Percentiles rank a stretch among this genome's conserved stretches.
phyloP scores from a whole-genome alignment of 306 rosid genomes.

The Potentilla sterilis region DNA sequence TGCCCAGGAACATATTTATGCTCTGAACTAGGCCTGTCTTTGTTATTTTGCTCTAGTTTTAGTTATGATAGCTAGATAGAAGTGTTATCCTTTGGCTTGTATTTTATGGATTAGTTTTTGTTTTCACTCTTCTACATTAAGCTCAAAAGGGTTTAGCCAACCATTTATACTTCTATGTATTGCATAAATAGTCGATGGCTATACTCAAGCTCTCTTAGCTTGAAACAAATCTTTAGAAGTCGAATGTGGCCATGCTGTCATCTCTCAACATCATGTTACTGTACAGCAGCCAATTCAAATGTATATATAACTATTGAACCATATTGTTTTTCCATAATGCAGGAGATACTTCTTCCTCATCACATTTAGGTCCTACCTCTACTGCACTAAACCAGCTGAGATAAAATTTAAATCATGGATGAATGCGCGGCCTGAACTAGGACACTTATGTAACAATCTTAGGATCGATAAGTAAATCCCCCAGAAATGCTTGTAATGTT shows the following conservation, averaged over 20 bases:
- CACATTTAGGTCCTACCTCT: slow-evolving; percentile 85
- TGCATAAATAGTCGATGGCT: neutral
- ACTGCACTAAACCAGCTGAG: slow-evolving; percentile 49
- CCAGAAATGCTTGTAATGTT: slow-evolving; percentile 23
- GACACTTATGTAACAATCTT: slow-evolving; percentile 80
- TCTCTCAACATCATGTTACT: neutral
- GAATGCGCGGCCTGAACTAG: slow-evolving; percentile 88
- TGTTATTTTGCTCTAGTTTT: neutral
- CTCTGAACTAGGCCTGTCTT: neutral
- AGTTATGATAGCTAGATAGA: neutral
- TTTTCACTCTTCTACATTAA: neutral
- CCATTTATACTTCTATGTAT: neutral
- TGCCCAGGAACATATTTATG: neutral
- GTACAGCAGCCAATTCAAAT: neutral
- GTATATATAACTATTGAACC: neutral
- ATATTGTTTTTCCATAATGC: slow-evolving; percentile 28
- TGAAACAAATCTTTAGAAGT: neutral
- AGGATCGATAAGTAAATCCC: slow-evolving; percentile 65
- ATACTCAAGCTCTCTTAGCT: neutral
- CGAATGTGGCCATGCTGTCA: neutral
- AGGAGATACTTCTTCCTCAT: slow-evolving; percentile 84
- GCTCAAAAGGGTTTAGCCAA: neutral
- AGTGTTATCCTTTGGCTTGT: neutral
- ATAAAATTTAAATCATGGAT: slow-evolving; percentile 63
- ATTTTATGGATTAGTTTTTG: neutral